A percentile compares a stretch with the other conserved stretches of the same genome.
Conservation (phyloP, 2,329 filamentous ascomycete species). For the Juglanconis juglandina region DNA sequence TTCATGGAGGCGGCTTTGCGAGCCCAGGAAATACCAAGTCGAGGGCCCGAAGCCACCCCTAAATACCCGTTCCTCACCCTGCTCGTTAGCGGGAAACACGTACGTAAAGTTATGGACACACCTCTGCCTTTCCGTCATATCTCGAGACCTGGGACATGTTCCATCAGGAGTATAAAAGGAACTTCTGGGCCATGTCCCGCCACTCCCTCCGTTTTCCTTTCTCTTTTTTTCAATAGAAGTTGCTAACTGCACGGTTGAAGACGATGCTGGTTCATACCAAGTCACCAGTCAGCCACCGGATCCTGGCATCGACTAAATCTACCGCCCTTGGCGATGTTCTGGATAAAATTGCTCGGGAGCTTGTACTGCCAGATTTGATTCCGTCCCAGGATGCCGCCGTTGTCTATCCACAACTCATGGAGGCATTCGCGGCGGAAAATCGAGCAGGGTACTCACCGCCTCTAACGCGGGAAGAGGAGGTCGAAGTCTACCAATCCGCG, state of each 20-base stretch:
- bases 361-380: conserved; percentile 64
- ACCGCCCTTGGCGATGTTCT: conserved; percentile 80
- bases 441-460: conserved; percentile 53
- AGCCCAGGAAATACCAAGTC: background rate
- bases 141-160: background rate
- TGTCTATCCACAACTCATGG: conserved; percentile 78
- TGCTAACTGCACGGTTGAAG: background rate
- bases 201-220: background rate
- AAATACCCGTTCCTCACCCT: conserved; percentile 82
- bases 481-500: conserved; percentile 38
- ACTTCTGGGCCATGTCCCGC: background rate
- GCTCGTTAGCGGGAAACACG: conserved; percentile 85
- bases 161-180: background rate
- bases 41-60: conserved; percentile 34
- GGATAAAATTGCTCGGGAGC: conserved; percentile 77
- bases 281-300: conserved; percentile 63
- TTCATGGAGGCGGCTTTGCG: conserved; percentile 65
- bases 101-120: background rate
- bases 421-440: conserved; percentile 67
- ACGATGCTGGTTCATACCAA: conserved; percentile 78
- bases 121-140: background rate
- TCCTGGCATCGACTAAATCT: conserved; percentile 72
- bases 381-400: conserved; percentile 48
- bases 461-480: conserved; percentile 53
- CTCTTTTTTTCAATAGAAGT: background rate